Evolutionary conservation across 129 eudicot species (phyloP), one percentile per base, ranked within the genome.

Genomic region (Centaurea solstitialis): DNA sequence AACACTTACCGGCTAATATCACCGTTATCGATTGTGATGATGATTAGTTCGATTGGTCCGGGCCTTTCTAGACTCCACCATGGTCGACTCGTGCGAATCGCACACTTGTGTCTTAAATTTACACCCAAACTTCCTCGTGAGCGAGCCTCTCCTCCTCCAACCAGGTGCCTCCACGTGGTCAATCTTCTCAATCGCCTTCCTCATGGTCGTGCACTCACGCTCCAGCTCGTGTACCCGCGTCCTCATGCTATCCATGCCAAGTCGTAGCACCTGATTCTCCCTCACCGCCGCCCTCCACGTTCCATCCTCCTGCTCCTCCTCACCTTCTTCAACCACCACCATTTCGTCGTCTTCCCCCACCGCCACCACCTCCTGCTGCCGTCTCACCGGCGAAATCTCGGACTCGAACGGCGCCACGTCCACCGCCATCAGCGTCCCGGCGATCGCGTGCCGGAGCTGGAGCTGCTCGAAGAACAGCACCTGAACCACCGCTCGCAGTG

Each of bases 231-330:
- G 97, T 53, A 96, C 98, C 68, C 99, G 92, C 76, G 91, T 83
- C 98, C 95, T 86, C 99, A 96, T 93, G 85, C 86, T 91, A 84
- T 93, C 98, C 99, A 96, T 93, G 33, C 92, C 97, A 78, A 87
- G 26, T 21, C 97, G 92, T 74, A 96, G 83, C 93, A 91, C 96
- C 82, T 96, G 92, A 80, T 96, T 96, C 93, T 93, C 98, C 79
- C 94, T 88, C 88, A 84, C 94, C 10, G 98, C 87, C 81, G 85
- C 82, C 80, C 87, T 89, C 97, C 98, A 96, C 67, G 92, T 90
- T 78, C 43, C 74, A 8, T 66, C 81, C 20, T 53, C 80, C 62
- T 8, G n/a, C n/a, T n/a, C n/a, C n/a, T n/a, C n/a, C n/a, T n/a
- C n/a, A n/a, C n/a, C 82, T 15, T 45, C 80, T 73, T 59, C 83